Evolutionary conservation across 2,329 filamentous ascomycete genomes (phyloP), one percentile per base, ranked within the genome.

Genomic region (Neofusicoccum cordaticola): DNA sequence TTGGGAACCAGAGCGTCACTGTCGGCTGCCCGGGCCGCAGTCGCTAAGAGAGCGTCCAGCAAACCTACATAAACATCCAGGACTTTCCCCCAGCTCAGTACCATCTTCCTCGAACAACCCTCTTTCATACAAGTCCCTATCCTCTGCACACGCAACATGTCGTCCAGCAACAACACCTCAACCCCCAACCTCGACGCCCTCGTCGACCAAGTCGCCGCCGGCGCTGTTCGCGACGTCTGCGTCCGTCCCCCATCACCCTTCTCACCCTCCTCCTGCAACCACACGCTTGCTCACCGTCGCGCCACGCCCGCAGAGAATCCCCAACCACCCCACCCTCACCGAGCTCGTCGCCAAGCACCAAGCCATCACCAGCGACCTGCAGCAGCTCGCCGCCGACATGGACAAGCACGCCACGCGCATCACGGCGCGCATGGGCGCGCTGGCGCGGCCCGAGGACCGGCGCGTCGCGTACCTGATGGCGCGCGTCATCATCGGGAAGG

Each of bases 331-430:
- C 17, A 48, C 19, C 17, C 11, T 22, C 45, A 27, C 22, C 17
- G 17, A 48, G 45, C 17, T 48, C 17, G 13, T 27, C 17, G 17
- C 19, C 17, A 13, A 50, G 3, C 47, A 50, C 47, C 22, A 22
- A 4, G 47, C 27, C 19, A n/a, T 13, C 19, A 34, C 47, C 9
- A 0, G 15, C 19, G 12, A 13, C 9, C 47, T 50, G 22, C 22
- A n/a, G 47, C 19, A 31, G 8, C 47, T 34, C 19, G 47, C 27
- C 19, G 31, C 15, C 19, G 47, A 13, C 11, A n/a, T 34, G 11
- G 22, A 50, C 19, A 13, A n/a, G 22, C 13, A 99, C 47, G 27
- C 22, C n/a, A 5, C 13, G 47, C 47, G 47, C 22, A n/a, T 50
- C 22, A 4, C 11, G 22, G 22, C 13, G 47, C 22, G 6, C n/a